Base-by-base conservation (phyloP, 805 yeast genomes). In the Barnettozyma sucrosica region DNA sequence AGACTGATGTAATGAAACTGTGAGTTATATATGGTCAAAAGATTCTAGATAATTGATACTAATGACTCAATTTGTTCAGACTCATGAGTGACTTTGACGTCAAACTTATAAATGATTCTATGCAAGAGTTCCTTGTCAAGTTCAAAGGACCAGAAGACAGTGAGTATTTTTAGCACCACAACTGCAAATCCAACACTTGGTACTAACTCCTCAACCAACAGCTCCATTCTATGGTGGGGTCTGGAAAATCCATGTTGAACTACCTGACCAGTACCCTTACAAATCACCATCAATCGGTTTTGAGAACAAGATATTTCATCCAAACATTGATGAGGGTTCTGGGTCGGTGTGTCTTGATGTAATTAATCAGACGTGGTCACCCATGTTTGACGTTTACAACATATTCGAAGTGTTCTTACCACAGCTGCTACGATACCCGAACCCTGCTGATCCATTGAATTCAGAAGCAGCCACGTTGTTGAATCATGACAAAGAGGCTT, bases 361-460 rank as follows among this genome's bases (percentile, higher is more conserved):
- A 16, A 90, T 92, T 53, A 92, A 92, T 64, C 97, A 92, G 62
- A 89, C 98, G 0, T 92, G 99, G 99, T 86, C 95, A 37, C 98
- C 99, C 2, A 86, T 92, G 89, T 92, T 89, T 71, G 97, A 93
- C 47, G 76, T 93, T 54, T 72, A 83, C 54, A 93, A 93, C 63
- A 86, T 92, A 23, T 88, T 93, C 63, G 98, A 92, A 60, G 83
- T 88, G 62, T 93, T 92, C 69, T 69, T 92, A 50, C 99, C 99
- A 7, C 98, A 95, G 58, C 69, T 92, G 49, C 71, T 92, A 52
- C 78, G 90, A 47, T 93, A 92, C 61, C 97, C 98, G 18, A 92
- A 92, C 61, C 92, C 98, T 1, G 73, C 92, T 13, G 99, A 92
- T 64, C 99, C 99, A 1, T 74, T 92, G 52, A 92, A 92, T 60